Conservation (phyloP, 2,329 filamentous ascomycete species). For the Cladosporium halotolerans region DNA sequence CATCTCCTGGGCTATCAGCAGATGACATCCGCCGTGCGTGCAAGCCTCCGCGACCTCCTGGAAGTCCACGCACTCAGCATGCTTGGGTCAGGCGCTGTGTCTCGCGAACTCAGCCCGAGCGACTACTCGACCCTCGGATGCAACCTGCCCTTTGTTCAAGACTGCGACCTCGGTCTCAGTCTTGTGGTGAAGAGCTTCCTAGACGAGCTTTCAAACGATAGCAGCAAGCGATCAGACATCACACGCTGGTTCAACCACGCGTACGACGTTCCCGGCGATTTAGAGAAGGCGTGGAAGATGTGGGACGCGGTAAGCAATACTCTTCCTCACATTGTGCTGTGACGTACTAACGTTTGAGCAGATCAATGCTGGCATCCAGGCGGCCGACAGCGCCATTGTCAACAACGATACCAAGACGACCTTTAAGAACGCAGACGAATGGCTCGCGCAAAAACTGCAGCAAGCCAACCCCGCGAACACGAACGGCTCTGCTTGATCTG, state of each 20-base stretch:
- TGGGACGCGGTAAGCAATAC: slow-evolving; percentile 56
- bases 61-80: slow-evolving; percentile 77
- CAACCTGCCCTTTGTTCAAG: slow-evolving; percentile 59
- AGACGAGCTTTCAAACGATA: slow-evolving; percentile 58
- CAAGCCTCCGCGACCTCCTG: slow-evolving; percentile 71
- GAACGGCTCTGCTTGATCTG: too few species aligned
- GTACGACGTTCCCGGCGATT: slow-evolving; percentile 51
- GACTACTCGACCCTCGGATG: slow-evolving; percentile 60
- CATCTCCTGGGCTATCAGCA: slow-evolving; percentile 83
- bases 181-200: slow-evolving; percentile 76
- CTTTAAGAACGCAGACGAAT: slow-evolving; percentile 56
- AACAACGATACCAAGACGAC: slow-evolving; percentile 41
- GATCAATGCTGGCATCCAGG: slow-evolving; percentile 55
- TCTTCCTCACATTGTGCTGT: not conserved
- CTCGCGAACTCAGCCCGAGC: slow-evolving; percentile 51
- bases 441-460: slow-evolving; percentile 40
- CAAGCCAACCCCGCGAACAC: not conserved
- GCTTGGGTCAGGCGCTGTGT: slow-evolving; percentile 72
- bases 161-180: slow-evolving; percentile 68
- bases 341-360: slow-evolving; percentile 22
- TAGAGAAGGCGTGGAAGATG: slow-evolving; percentile 54
- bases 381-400: slow-evolving; percentile 43
- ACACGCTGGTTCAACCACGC: slow-evolving; percentile 57
- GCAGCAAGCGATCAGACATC: slow-evolving; percentile 46
- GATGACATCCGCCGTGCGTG: slow-evolving; percentile 70